Percentiles rank a stretch among this genome's conserved stretches.
These are phyloP conservation scores for Parasitella parasitica DNA, from an alignment of 371 early-diverging fungal genomes.

Conservation along the genomic window DNA sequence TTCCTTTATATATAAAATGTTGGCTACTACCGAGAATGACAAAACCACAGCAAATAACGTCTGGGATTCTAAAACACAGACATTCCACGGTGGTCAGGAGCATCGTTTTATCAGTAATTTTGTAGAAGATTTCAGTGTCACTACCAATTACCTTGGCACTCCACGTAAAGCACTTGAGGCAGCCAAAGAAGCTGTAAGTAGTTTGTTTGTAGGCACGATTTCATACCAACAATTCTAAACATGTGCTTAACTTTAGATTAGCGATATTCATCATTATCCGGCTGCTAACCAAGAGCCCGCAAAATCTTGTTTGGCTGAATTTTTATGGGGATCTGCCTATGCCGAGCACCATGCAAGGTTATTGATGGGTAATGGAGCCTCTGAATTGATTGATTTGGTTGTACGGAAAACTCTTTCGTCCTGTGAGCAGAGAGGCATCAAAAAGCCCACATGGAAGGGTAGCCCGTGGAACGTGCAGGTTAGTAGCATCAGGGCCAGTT, in stretches of 20 bases:
- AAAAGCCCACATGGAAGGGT: constrained; percentile 68
- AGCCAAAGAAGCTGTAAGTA: constrained; percentile 68
- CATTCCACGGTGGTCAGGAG: constrained; percentile 89
- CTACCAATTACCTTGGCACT: constrained; percentile 83
- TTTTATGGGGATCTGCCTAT: constrained; percentile 70
- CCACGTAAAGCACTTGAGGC: constrained; percentile 71
- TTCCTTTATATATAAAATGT: neutral
- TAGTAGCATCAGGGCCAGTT: too few species aligned
- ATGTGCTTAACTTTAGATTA: too few species aligned
- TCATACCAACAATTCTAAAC: too few species aligned
- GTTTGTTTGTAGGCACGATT: too few species aligned
- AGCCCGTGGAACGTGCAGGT: constrained; percentile 80
- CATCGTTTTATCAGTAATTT: constrained; percentile 79
- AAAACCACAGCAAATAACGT: constrained; percentile 19
- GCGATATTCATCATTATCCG: constrained; percentile 80
- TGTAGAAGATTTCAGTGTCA: constrained; percentile 86
- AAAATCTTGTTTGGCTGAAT: constrained; percentile 74
- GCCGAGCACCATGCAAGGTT: constrained; percentile 52
- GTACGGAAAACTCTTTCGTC: constrained; percentile 69
- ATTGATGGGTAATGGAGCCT: constrained; percentile 84
- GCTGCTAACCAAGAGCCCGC: constrained; percentile 90
- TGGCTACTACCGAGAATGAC: neutral
- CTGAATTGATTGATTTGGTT: constrained; percentile 84
- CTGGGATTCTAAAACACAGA: constrained; percentile 83
- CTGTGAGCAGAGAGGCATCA: constrained; percentile 16